Evolutionary conservation across 2,329 filamentous ascomycete genomes (phyloP).

Genomic region (Aschersonia sp.): DNA sequence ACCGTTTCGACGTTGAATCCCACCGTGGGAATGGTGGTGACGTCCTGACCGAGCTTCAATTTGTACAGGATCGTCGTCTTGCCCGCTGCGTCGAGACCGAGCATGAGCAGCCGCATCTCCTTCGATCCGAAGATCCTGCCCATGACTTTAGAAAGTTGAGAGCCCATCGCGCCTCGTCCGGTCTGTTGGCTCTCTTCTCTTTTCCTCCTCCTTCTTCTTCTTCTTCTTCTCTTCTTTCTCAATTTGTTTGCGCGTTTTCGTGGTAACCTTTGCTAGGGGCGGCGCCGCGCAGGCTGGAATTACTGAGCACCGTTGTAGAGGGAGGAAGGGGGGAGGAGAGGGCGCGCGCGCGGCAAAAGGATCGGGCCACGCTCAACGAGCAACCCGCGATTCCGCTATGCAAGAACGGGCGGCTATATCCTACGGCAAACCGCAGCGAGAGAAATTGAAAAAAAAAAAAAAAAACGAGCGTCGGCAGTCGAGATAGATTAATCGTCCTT

Average conservation of each 20-base stretch:
- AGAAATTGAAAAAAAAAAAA: background rate
- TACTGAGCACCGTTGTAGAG: background rate
- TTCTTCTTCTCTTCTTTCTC: no score
- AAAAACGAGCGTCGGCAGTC: background rate
- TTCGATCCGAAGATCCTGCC: conserved; percentile 98
- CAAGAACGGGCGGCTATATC: no score
- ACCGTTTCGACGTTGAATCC: conserved; percentile 99
- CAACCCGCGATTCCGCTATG: no score
- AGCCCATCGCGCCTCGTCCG: conserved; percentile 55
- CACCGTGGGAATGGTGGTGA: conserved; percentile 95
- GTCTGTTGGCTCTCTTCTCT: background rate
- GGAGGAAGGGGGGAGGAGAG: background rate
- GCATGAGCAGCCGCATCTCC: conserved; percentile 97
- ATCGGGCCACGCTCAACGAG: no score
- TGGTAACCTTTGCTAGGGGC: background rate
- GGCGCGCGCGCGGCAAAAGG: no score
- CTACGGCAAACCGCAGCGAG: no score
- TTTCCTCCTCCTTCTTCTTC: background rate
- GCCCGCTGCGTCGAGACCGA: conserved; percentile 92
- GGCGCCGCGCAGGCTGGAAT: background rate
- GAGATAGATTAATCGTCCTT: background rate
- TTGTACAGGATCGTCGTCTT: conserved; percentile 99
- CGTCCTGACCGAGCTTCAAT: conserved; percentile 94
- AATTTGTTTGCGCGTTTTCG: background rate
- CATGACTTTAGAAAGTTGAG: conserved; percentile 89